phyloP scores from a whole-genome alignment of 352 stramenopile species.

The Globisporangium spinosum region DNA sequence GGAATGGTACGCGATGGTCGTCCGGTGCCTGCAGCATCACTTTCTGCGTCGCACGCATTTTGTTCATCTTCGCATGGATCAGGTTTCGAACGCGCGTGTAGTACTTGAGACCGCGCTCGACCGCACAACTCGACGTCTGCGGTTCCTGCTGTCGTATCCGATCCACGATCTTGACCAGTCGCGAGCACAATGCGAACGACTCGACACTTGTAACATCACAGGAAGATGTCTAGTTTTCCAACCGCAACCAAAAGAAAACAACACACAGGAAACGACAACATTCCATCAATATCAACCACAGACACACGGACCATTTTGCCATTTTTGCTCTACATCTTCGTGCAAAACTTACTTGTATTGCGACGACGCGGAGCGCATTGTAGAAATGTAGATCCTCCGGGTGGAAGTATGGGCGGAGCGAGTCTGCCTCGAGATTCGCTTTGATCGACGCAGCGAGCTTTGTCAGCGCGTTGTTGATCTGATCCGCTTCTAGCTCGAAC shows the following conservation, averaged over 20 bases:
- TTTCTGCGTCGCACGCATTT: constrained; percentile 83
- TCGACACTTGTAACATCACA: constrained; percentile 75
- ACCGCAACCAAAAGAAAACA: neutral
- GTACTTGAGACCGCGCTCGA: constrained; percentile 59
- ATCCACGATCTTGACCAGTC: constrained; percentile 77
- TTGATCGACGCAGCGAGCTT: constrained; percentile 59
- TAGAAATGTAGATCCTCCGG: constrained; percentile 67
- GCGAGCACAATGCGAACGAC: constrained; percentile 69
- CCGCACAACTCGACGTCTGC: constrained; percentile 36
- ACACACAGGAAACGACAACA: constrained; percentile 6
- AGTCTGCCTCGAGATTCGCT: constrained; percentile 39
- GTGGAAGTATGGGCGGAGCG: constrained; percentile 41
- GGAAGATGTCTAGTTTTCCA: constrained; percentile 37
- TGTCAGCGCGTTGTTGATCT: constrained; percentile 64
- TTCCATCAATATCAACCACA: neutral
- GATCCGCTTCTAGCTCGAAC: constrained; percentile 71
- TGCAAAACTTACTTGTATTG: constrained; percentile 39
- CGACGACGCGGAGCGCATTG: constrained; percentile 59
- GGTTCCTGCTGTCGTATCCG: constrained; percentile 57
- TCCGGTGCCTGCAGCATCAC: constrained; percentile 56
- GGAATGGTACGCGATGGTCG: constrained; percentile 38
- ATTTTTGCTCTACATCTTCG: neutral
- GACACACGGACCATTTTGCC: neutral
- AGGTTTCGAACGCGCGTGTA: constrained; percentile 55
- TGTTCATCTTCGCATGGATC: constrained; percentile 86